Percentiles rank a stretch among this genome's conserved stretches.
phyloP scores from a whole-genome alignment of 768 basidiomycete genomes.

The Kwoniella pini region DNA sequence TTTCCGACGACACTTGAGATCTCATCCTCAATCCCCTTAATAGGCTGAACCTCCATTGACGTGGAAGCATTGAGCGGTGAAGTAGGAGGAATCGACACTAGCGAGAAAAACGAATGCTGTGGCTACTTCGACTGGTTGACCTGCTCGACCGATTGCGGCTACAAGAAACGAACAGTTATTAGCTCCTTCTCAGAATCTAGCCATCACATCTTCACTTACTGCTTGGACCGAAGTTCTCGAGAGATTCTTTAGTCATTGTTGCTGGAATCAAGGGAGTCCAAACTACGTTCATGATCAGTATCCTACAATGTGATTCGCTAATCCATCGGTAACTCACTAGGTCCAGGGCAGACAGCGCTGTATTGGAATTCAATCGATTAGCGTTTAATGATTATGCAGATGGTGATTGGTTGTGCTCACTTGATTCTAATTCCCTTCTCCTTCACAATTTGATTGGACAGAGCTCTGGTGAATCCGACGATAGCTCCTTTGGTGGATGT shows the following conservation, averaged over 20 bases:
- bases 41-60: slow-evolving; percentile 53
- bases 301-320: not conserved
- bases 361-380: not conserved
- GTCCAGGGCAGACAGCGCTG: slow-evolving; percentile 34
- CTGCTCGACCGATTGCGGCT: slow-evolving; percentile 59
- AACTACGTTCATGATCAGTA: slow-evolving; percentile 46
- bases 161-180: not conserved
- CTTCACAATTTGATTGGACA: slow-evolving; percentile 61
- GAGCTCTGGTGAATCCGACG: slow-evolving; percentile 58
- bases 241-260: slow-evolving; percentile 53
- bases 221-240: slow-evolving; percentile 48
- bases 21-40: slow-evolving; percentile 10
- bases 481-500: slow-evolving; percentile 63
- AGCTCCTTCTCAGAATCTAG: too few species aligned
- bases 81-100: slow-evolving; percentile 59
- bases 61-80: slow-evolving; percentile 55
- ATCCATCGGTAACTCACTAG: slow-evolving; percentile 18
- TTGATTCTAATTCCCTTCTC: slow-evolving; percentile 61
- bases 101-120: slow-evolving; percentile 60
- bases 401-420: slow-evolving; percentile 34
- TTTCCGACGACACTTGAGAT: too few species aligned
- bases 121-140: slow-evolving; percentile 61
- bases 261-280: slow-evolving; percentile 60
- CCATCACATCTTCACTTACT: slow-evolving; percentile 27
- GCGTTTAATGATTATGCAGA: not conserved